phyloP scores from a whole-genome alignment of 2,329 filamentous ascomycete genomes.

The Thermomyces lanuginosus region DNA sequence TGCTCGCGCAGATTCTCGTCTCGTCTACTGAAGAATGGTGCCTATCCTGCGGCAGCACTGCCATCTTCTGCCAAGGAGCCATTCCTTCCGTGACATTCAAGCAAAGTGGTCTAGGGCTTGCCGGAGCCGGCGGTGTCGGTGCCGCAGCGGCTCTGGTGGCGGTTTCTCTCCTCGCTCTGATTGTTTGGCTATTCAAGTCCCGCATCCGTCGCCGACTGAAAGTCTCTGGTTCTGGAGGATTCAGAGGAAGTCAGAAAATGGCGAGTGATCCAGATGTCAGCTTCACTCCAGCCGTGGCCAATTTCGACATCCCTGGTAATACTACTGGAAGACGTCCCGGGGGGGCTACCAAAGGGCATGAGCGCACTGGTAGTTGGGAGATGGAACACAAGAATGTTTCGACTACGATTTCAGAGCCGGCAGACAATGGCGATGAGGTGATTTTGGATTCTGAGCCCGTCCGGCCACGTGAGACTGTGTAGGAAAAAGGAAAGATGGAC shows the following conservation, averaged over 20 bases:
- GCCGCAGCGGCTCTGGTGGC: conserved; percentile 36
- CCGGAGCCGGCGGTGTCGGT: conserved; percentile 40
- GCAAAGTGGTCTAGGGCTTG: conserved; percentile 22
- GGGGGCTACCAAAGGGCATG: conserved; percentile 26
- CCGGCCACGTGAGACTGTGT: conserved; percentile 34
- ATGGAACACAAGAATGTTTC: conserved; percentile 24
- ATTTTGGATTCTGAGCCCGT: conserved; percentile 28
- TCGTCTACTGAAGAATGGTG: conserved; percentile 38
- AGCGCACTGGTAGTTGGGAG: conserved; percentile 43
- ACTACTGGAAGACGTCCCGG: not conserved
- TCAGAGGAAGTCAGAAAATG: conserved; percentile 40
- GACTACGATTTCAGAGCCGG: conserved; percentile 18
- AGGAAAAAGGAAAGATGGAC: too few relatives aligned
- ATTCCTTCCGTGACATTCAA: conserved; percentile 10
- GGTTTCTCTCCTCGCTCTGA: conserved; percentile 25
- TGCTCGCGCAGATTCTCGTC: conserved; percentile 30
- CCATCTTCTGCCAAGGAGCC: conserved; percentile 36
- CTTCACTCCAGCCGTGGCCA: conserved; percentile 24
- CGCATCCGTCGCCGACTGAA: conserved; percentile 28
- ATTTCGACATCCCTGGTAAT: conserved; percentile 19
- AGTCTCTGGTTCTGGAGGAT: conserved; percentile 32
- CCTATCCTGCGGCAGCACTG: conserved; percentile 27
- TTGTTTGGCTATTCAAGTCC: conserved; percentile 28
- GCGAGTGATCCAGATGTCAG: conserved; percentile 38
- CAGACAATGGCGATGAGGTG: conserved; percentile 26